phyloP scores from a whole-genome alignment of 805 yeast genomes.

The Groenewaldozyma tartarivorans region DNA sequence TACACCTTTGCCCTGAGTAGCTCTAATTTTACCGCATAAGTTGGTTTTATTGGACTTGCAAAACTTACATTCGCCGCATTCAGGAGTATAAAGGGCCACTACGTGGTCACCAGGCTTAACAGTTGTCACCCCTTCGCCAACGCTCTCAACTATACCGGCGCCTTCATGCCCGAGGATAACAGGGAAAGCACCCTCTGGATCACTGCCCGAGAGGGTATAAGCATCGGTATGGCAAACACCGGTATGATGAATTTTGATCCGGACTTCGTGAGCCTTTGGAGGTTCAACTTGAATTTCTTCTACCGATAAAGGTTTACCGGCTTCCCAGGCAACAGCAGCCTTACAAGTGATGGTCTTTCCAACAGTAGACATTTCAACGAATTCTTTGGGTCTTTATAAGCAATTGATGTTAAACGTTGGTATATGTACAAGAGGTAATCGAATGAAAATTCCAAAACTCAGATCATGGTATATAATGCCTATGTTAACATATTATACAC shows the following conservation, averaged over 20 bases:
- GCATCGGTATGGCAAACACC: constrained; percentile 99
- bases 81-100: constrained; percentile 91
- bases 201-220: constrained; percentile 86
- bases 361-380: constrained; percentile 21
- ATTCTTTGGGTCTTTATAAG: not conserved
- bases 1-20: constrained; percentile 96
- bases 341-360: constrained; percentile 57
- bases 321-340: constrained; percentile 98
- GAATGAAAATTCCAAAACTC: not conserved
- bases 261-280: constrained; percentile 95
- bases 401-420: too few relatives aligned
- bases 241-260: constrained; percentile 76
- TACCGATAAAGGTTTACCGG: constrained; percentile 61
- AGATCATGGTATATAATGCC: not conserved
- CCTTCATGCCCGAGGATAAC: constrained; percentile 95
- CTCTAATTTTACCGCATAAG: constrained; percentile 90
- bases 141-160: constrained; percentile 90
- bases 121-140: constrained; percentile 87
- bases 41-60: constrained; percentile 94
- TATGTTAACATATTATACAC: not conserved
- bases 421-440: not conserved
- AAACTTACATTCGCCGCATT: constrained; percentile 90
- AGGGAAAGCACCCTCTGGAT: constrained; percentile 96
- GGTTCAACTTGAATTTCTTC: constrained; percentile 88
- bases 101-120: constrained; percentile 94